phyloP scores from a whole-genome alignment of 2,329 filamentous ascomycete genomes.

The Arthrocladium fulminans region DNA sequence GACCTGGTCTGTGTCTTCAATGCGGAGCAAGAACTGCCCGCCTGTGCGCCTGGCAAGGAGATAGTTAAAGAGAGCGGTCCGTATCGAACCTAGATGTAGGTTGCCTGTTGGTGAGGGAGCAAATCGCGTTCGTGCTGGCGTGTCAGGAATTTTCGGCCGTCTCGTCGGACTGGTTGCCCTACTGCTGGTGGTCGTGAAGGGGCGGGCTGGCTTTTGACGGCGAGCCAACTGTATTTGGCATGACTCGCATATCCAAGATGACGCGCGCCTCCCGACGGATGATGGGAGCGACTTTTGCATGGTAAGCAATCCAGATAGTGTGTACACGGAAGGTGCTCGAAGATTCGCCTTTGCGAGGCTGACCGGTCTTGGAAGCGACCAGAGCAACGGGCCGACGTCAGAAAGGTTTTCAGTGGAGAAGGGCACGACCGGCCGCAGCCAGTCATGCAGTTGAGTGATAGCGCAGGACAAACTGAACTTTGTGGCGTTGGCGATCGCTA shows the following conservation, averaged over 20 bases:
- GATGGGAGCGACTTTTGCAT: slow-evolving; percentile 3
- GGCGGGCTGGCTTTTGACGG: not conserved
- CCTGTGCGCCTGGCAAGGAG: slow-evolving; percentile 78
- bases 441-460: too few relatives aligned
- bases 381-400: not conserved
- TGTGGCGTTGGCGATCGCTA: too few relatives aligned
- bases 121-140: slow-evolving; percentile 70
- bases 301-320: not conserved
- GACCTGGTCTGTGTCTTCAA: slow-evolving; percentile 66
- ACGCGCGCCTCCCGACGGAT: not conserved
- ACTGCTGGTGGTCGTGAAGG: slow-evolving; percentile 4
- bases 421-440: too few relatives aligned
- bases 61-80: slow-evolving; percentile 94
- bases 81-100: slow-evolving; percentile 79
- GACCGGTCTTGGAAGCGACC: too few relatives aligned
- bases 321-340: slow-evolving; percentile 2
- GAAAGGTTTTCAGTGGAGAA: slow-evolving; percentile 1
- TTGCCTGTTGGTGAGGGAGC: slow-evolving; percentile 93
- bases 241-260: slow-evolving; percentile 8
- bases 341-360: slow-evolving; percentile 5
- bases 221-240: not conserved
- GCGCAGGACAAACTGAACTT: too few relatives aligned
- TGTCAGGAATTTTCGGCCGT: slow-evolving; percentile 39
- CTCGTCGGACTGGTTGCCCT: slow-evolving; percentile 6
- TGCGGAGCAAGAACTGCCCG: slow-evolving; percentile 79